Base-by-base conservation (phyloP, 202 grass and related monocot genomes). In the Brachypodium distachyon region DNA sequence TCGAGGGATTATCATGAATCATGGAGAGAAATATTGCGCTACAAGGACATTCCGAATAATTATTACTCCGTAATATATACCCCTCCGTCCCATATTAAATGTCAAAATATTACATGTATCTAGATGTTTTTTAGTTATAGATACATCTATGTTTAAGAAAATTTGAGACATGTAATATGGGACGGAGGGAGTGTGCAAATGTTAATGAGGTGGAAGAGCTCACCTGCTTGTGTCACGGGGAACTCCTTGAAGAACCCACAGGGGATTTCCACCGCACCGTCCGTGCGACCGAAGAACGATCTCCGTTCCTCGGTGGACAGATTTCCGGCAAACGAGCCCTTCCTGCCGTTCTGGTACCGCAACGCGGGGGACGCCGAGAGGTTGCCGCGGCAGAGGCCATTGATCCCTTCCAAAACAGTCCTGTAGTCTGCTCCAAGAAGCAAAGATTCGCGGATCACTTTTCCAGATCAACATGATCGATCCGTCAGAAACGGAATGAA, bases 221-320 rank as follows among this genome's bases (percentile, higher is more conserved):
- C 40, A 93, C 93, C 91, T 18, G 40, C 64, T 74, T 87, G 48
- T 79, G 54, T 70, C 53, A 98, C 2, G 22, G 91, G 85, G 8
- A 92, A 81, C 33, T 87, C 74, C 34, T 78, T 77, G 73, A 92
- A 80, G 80, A 92, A 95, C 14, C 96, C 96, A 26, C 96, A 98
- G 0, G 96, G 96, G 33, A 98, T 22, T 18, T 88, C 87, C 25
- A 78, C 73, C 16, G 14, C 6, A 36, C 16, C 18, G 22, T 83
- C 73, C 18, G 59, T 87, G 67, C 89, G 74, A 32, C 16, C 69
- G 77, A 95, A 98, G 87, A 95, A 92, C 1, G 70, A 81, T 61
- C 71, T 83, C 53, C 96, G 85, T 46, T 80, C 53, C 18, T 87
- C 23, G 28, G 49, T 36, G 0, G 91, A 92, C 31, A 94, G 69